Conservation (phyloP, 345 rosid genomes). For the Syzygium oleosum region DNA sequence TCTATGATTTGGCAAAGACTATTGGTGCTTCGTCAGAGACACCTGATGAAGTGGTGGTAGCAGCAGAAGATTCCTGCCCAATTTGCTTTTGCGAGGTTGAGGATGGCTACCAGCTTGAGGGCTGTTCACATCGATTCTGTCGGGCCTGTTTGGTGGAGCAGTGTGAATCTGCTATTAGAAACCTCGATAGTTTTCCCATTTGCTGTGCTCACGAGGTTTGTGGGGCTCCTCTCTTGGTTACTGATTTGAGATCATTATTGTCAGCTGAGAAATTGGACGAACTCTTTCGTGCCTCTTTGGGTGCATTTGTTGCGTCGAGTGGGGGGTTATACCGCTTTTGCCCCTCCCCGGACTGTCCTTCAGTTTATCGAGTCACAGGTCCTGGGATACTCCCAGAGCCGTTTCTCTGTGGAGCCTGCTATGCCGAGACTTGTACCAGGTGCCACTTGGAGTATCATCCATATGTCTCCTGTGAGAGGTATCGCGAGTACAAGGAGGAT, state of each 20-base stretch:
- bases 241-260: slow-evolving; percentile 56
- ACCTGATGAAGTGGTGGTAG: slow-evolving; percentile 13
- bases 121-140: slow-evolving; percentile 67
- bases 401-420: slow-evolving; percentile 75
- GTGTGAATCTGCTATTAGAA: slow-evolving; percentile 57
- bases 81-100: slow-evolving; percentile 84
- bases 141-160: slow-evolving; percentile 72
- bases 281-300: slow-evolving; percentile 68
- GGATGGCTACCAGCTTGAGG: slow-evolving; percentile 66
- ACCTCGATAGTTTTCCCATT: slow-evolving; percentile 59
- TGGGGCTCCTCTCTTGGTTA: slow-evolving; percentile 32
- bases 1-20: slow-evolving; percentile 37
- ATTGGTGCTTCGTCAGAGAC: slow-evolving; percentile 10
- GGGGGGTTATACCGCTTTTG: slow-evolving; percentile 60
- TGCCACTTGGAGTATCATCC: slow-evolving; percentile 84
- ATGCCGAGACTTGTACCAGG: slow-evolving; percentile 53
- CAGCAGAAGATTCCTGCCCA: slow-evolving; percentile 33
- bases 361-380: slow-evolving; percentile 50
- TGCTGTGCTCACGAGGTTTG: slow-evolving; percentile 48
- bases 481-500: slow-evolving; percentile 60
- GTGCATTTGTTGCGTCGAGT: slow-evolving; percentile 56
- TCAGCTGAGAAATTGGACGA: slow-evolving; percentile 64
- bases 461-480: slow-evolving; percentile 57
- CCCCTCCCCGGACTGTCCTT: slow-evolving; percentile 85
- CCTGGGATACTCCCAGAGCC: slow-evolving; percentile 16